Evolutionary conservation across 148 eudicot species (phyloP).

Genomic region (Cornus florida): DNA sequence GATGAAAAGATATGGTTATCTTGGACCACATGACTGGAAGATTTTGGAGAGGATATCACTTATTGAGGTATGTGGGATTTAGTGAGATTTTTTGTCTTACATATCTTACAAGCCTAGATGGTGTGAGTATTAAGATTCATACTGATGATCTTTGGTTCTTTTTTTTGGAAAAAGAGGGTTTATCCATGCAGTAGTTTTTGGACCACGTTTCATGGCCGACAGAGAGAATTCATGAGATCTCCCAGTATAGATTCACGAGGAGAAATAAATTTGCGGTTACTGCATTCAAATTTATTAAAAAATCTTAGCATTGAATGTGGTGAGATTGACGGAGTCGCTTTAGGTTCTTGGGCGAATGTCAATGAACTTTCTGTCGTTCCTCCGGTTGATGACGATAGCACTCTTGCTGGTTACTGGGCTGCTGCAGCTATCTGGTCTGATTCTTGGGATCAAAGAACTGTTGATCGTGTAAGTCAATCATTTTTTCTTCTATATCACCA

Average conservation of each 20-base stretch:
- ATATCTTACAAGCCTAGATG: conserved; percentile 11
- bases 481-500: conserved; percentile 6
- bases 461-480: conserved; percentile 80
- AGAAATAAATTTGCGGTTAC: conserved; percentile 41
- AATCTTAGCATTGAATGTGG: conserved; percentile 62
- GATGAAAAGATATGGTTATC: conserved; percentile 67
- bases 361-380: conserved; percentile 34
- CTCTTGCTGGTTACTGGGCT: conserved; percentile 77
- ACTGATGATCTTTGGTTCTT: conserved; percentile 13
- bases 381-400: conserved; percentile 59
- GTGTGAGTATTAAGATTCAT: not conserved
- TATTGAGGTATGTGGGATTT: conserved; percentile 66
- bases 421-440: conserved; percentile 92
- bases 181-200: conserved; percentile 86
- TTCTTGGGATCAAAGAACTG: conserved; percentile 85
- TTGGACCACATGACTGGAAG: conserved; percentile 72
- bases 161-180: conserved; percentile 57
- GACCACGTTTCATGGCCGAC: conserved; percentile 48
- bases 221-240: conserved; percentile 38
- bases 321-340: conserved; percentile 86
- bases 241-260: conserved; percentile 31
- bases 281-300: conserved; percentile 35
- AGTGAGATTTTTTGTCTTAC: conserved; percentile 2
- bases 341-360: conserved; percentile 77
- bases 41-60: conserved; percentile 68